Conservation (phyloP, 2,329 filamentous ascomycete genomes). For the Colletotrichum lindemuthianum region DNA sequence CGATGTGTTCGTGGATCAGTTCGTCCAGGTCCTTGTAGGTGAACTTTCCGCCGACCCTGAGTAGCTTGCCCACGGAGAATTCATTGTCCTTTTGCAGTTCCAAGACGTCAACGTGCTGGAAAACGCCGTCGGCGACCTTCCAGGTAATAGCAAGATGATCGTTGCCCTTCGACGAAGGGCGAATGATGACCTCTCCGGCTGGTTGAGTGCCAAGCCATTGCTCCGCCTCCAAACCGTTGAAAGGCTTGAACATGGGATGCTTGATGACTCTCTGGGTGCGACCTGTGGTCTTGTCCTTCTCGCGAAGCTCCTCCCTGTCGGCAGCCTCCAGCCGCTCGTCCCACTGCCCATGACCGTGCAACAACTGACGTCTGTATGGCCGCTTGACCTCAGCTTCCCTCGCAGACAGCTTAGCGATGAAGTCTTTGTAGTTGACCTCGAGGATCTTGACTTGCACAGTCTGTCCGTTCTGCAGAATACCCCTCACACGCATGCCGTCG, state of each 20-base stretch:
- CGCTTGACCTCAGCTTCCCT: slow-evolving; percentile 82
- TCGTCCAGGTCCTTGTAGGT: slow-evolving; percentile 97
- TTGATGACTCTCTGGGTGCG: slow-evolving; percentile 96
- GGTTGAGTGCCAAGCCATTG: slow-evolving; percentile 90
- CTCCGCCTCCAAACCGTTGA: slow-evolving; percentile 91
- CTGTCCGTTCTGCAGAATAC: slow-evolving; percentile 81
- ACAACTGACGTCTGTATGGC: slow-evolving; percentile 74
- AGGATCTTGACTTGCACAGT: slow-evolving; percentile 89
- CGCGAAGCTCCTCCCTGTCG: slow-evolving; percentile 84
- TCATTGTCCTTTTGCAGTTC: slow-evolving; percentile 98
- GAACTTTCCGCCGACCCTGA: slow-evolving; percentile 88
- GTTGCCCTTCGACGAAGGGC: slow-evolving; percentile 92
- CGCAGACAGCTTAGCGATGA: slow-evolving; percentile 84
- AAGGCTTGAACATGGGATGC: slow-evolving; percentile 93
- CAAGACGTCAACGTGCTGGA: slow-evolving; percentile 96
- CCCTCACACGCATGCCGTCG: slow-evolving; percentile 74
- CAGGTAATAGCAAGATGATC: slow-evolving; percentile 97
- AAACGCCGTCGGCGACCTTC: slow-evolving; percentile 97
- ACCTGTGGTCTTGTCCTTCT: slow-evolving; percentile 86
- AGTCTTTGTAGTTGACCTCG: slow-evolving; percentile 86
- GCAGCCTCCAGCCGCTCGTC: slow-evolving; percentile 82
- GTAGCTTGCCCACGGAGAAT: slow-evolving; percentile 87
- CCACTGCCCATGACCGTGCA: slow-evolving; percentile 85
- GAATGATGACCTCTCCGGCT: slow-evolving; percentile 90
- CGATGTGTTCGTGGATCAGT: slow-evolving; percentile 95